These are phyloP conservation scores for Punctularia strigosozonata DNA, from an alignment of 768 basidiomycete genomes.

Conservation along the genomic window DNA sequence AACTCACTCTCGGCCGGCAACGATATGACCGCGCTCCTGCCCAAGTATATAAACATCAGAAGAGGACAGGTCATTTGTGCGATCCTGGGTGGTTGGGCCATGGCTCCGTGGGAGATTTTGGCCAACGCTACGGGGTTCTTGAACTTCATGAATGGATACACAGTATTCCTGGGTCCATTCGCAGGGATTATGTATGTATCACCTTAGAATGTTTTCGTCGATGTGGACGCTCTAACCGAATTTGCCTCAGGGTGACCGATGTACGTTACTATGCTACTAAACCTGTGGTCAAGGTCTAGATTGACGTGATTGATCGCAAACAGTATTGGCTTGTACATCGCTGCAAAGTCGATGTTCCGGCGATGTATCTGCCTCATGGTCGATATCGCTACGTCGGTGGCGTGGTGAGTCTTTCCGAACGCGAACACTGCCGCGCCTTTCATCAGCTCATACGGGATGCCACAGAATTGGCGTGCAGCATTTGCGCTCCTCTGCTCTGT, in stretches of 20 bases:
- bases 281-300: not conserved
- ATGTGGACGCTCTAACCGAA: too few species aligned
- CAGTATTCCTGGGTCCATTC: conserved; percentile 80
- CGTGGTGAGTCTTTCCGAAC: conserved; percentile 34
- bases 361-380: conserved; percentile 73
- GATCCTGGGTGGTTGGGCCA: conserved; percentile 71
- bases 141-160: conserved; percentile 73
- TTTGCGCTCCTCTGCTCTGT: conserved; percentile 58
- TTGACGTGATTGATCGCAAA: conserved; percentile 2
- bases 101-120: conserved; percentile 85
- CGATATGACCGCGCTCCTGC: conserved; percentile 73
- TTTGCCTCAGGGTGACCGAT: too few species aligned
- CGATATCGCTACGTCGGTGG: conserved; percentile 72
- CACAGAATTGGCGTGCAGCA: conserved; percentile 79
- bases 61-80: conserved; percentile 71
- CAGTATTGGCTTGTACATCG: conserved; percentile 74
- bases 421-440: not conserved
- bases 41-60: conserved; percentile 69
- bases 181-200: conserved; percentile 70
- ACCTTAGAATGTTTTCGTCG: too few species aligned
- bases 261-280: conserved; percentile 21
- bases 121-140: conserved; percentile 54
- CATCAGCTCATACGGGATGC: not conserved
- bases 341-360: conserved; percentile 66
- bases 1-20: conserved; percentile 72